These are phyloP conservation scores for Orbilia ellipsospora DNA, from an alignment of 2,329 filamentous ascomycete genomes.

Conservation along the genomic window DNA sequence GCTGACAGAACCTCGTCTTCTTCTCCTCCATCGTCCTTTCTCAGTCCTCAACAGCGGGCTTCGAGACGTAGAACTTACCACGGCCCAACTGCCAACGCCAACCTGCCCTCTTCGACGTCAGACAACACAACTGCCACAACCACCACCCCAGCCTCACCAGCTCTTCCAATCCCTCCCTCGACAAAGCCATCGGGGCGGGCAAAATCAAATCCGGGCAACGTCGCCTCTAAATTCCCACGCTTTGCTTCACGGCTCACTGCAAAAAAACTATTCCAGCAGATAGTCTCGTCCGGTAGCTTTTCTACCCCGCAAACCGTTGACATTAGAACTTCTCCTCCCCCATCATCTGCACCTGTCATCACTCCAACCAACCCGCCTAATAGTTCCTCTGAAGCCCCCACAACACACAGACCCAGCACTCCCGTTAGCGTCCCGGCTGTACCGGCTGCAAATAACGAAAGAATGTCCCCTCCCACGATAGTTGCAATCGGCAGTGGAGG, in stretches of 20 bases:
- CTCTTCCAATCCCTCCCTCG: constrained; percentile 8
- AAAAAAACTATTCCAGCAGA: constrained; percentile 58
- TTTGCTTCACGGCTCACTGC: constrained; percentile 55
- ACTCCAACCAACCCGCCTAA: constrained; percentile 1
- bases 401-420: constrained; percentile 51
- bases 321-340: constrained; percentile 43
- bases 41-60: constrained; percentile 13
- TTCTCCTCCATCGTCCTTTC: constrained; percentile 8
- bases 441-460: constrained; percentile 38
- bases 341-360: constrained; percentile 8
- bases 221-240: constrained; percentile 43
- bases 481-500: constrained; percentile 57
- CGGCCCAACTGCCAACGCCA: constrained; percentile 17
- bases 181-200: constrained; percentile 44
- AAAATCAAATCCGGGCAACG: constrained; percentile 43
- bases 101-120: constrained; percentile 11
- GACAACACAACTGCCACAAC: constrained; percentile 36
- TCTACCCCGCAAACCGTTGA: constrained; percentile 46
- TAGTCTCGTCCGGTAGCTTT: constrained; percentile 57
- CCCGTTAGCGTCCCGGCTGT: constrained; percentile 28
- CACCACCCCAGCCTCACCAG: constrained; percentile 2
- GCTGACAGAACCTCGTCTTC: constrained; percentile 41
- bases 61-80: constrained; percentile 39
- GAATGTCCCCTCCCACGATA: constrained; percentile 48
- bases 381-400: constrained; percentile 20